These are phyloP conservation scores for Pyrenopolyporus hunteri DNA, from an alignment of 495 filamentous ascomycete species.

Conservation along the genomic window DNA sequence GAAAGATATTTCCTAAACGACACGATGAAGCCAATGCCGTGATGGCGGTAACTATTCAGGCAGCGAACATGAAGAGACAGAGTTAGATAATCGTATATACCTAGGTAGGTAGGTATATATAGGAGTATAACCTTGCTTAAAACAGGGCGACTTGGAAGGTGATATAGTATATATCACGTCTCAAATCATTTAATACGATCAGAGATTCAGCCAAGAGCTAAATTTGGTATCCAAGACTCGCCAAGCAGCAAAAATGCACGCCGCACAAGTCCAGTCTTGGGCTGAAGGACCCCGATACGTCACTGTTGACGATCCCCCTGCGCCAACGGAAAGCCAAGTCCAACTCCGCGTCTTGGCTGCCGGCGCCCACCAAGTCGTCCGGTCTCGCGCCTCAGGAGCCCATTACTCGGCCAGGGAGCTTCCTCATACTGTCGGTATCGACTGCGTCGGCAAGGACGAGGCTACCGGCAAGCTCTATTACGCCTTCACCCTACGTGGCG, in stretches of 20 bases:
- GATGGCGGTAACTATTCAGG: too few relatives aligned
- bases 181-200: not conserved
- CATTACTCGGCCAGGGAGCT: constrained; percentile 48
- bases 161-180: too few relatives aligned
- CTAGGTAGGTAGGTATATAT: too few relatives aligned
- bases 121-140: too few relatives aligned
- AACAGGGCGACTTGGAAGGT: too few relatives aligned
- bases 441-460: constrained; percentile 45
- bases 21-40: too few relatives aligned
- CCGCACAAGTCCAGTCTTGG: constrained; percentile 38
- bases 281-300: constrained; percentile 33
- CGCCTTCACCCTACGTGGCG: constrained; percentile 42
- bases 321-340: constrained; percentile 36
- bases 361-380: constrained; percentile 53
- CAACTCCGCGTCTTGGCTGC: constrained; percentile 46
- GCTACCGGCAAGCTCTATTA: constrained; percentile 48
- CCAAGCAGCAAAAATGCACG: constrained; percentile 18
- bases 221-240: not conserved
- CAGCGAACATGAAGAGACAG: too few relatives aligned
- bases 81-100: too few relatives aligned
- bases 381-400: constrained; percentile 48
- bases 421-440: constrained; percentile 49
- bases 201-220: not conserved
- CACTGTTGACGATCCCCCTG: constrained; percentile 29
- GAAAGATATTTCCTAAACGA: not conserved